Percentiles rank a stretch among this genome's conserved stretches.
Conservation (phyloP, 176 grass and related monocot genomes). For the Oryza coarctata region DNA sequence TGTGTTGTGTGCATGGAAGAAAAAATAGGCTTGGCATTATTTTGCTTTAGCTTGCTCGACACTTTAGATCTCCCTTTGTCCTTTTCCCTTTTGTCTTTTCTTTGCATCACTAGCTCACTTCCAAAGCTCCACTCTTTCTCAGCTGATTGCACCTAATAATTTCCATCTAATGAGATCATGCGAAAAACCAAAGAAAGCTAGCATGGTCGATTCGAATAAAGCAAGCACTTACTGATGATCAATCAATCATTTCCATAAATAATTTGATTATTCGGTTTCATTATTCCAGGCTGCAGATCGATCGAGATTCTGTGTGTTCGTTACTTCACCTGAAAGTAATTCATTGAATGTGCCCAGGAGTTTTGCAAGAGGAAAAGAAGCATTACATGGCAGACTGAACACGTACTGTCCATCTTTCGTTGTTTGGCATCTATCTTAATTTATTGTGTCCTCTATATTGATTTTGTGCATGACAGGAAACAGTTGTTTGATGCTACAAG, state of each 20-base stretch:
- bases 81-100: conserved; percentile 22
- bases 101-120: conserved; percentile 20
- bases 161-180: conserved; percentile 21
- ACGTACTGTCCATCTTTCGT: not conserved
- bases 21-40: not conserved
- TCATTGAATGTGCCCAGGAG: conserved; percentile 34
- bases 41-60: conserved; percentile 31
- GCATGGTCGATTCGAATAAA: not conserved
- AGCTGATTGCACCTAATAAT: conserved; percentile 34
- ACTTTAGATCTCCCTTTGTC: conserved; percentile 29
- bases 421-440: conserved; percentile 42
- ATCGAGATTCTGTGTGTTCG: not conserved
- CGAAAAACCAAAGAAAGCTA: not conserved
- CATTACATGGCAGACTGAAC: conserved; percentile 2
- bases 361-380: conserved; percentile 27
- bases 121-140: not conserved
- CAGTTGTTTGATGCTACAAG: not conserved
- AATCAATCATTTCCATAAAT: conserved; percentile 19
- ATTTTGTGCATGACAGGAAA: not conserved
- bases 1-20: conserved; percentile 15
- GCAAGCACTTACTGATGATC: conserved; percentile 5
- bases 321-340: conserved; percentile 33
- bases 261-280: not conserved
- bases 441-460: not conserved
- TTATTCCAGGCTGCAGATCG: not conserved